Percentiles rank a stretch among this genome's conserved stretches.
Evolutionary conservation across 2,329 filamentous ascomycete genomes (phyloP).

Genomic region (Nannizziopsis arthrosporioides): DNA sequence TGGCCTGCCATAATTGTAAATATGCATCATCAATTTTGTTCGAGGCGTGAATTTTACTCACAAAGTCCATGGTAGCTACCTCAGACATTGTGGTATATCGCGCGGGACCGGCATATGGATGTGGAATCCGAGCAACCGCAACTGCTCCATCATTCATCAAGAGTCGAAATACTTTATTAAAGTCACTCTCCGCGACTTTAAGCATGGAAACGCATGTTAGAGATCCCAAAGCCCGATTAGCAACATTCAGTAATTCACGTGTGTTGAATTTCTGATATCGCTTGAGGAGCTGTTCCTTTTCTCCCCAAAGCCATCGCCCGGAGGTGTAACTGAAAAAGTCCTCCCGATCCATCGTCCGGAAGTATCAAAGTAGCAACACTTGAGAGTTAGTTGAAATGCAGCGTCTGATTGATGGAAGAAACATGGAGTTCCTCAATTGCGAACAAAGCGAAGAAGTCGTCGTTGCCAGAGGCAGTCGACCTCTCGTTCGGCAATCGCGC

Average conservation of each 20-base stretch:
- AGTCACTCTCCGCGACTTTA: conserved; percentile 23
- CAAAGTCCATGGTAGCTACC: conserved; percentile 18
- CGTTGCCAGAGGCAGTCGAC: too few species aligned
- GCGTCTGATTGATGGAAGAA: too few species aligned
- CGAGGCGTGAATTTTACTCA: too few species aligned
- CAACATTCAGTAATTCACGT: conserved; percentile 17
- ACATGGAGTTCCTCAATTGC: too few species aligned
- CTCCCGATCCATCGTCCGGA: too few species aligned
- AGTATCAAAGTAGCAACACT: too few species aligned
- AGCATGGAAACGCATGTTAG: conserved; percentile 14
- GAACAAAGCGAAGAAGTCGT: too few species aligned
- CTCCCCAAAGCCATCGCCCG: conserved; percentile 25
- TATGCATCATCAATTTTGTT: too few species aligned
- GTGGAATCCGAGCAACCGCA: conserved; percentile 13
- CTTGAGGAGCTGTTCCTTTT: conserved; percentile 20
- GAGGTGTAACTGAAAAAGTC: conserved; percentile 21
- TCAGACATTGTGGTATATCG: conserved; percentile 15
- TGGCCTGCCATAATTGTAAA: too few species aligned
- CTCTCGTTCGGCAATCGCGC: too few species aligned
- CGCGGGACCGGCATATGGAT: too few species aligned
- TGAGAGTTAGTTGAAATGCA: too few species aligned
- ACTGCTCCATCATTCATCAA: conserved; percentile 14
- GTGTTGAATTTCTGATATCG: conserved; percentile 25
- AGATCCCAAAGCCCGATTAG: background rate
- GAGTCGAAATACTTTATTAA: conserved; percentile 20